These are phyloP conservation scores for Phytophthora pistaciae DNA, from an alignment of 352 stramenopile genomes.

Conservation along the genomic window DNA sequence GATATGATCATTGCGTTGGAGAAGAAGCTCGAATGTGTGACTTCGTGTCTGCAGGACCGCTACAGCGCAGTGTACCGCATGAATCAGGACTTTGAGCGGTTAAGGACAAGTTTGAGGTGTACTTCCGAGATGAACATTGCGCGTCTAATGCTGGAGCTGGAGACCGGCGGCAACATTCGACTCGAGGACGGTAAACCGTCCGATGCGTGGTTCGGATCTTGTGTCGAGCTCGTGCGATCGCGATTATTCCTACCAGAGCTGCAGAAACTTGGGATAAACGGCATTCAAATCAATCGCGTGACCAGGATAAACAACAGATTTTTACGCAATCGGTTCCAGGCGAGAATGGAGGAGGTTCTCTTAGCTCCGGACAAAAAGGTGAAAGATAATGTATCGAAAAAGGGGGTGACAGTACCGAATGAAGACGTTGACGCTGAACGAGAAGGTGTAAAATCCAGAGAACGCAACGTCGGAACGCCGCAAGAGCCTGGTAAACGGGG, in stretches of 20 bases:
- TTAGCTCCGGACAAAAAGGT: conserved; percentile 62
- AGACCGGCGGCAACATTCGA: conserved; percentile 92
- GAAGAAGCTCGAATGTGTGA: conserved; percentile 57
- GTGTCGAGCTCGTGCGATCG: conserved; percentile 84
- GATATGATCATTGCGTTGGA: conserved; percentile 28
- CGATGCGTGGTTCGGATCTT: conserved; percentile 89
- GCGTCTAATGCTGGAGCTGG: conserved; percentile 88
- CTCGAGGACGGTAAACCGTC: conserved; percentile 87
- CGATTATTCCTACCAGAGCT: conserved; percentile 71
- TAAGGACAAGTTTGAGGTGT: conserved; percentile 53
- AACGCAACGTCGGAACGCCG: not conserved
- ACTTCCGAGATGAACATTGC: conserved; percentile 81
- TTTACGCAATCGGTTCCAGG: conserved; percentile 85
- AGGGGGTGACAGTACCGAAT: conserved; percentile 65
- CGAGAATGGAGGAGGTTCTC: conserved; percentile 48
- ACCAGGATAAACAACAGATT: conserved; percentile 92
- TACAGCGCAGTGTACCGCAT: conserved; percentile 56
- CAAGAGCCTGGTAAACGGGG: conserved; percentile 13
- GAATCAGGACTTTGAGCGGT: conserved; percentile 67
- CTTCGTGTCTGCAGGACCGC: conserved; percentile 48
- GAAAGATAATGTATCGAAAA: conserved; percentile 88
- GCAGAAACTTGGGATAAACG: conserved; percentile 57
- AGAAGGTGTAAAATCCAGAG: conserved; percentile 10
- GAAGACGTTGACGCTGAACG: conserved; percentile 31
- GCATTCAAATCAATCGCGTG: conserved; percentile 83